Percentiles rank a stretch among this genome's conserved stretches.
Conservation (phyloP, 176 grass and related monocot genomes). For the Tuctoria greenei region DNA sequence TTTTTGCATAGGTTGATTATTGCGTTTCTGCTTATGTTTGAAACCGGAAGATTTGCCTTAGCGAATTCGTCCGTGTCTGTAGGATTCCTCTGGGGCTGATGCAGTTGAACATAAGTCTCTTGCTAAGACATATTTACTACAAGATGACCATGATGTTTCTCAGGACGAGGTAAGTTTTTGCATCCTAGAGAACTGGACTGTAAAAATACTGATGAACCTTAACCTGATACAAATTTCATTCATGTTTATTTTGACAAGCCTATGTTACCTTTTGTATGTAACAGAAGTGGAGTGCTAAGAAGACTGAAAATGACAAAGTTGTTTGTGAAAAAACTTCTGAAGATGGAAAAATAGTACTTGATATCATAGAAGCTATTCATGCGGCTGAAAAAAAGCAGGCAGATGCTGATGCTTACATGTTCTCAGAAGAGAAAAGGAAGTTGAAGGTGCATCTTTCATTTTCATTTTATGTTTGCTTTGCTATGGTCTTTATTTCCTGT, state of each 20-base stretch:
- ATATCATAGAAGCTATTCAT: slow-evolving; percentile 95
- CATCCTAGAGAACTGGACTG: slow-evolving; percentile 7
- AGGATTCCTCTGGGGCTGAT: slow-evolving; percentile 45
- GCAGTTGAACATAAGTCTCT: slow-evolving; percentile 66
- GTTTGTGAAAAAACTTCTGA: slow-evolving; percentile 39
- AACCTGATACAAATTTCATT: neutral
- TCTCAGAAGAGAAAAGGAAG: slow-evolving; percentile 96
- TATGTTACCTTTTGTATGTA: slow-evolving; percentile 1
- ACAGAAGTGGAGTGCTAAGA: slow-evolving; percentile 36
- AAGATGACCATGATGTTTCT: slow-evolving; percentile 48
- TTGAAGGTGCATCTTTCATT: slow-evolving; percentile 65
- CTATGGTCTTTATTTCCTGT: slow-evolving; percentile 13
- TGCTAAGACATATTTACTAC: slow-evolving; percentile 76
- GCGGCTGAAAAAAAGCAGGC: slow-evolving; percentile 92
- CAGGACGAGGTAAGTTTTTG: slow-evolving; percentile 40
- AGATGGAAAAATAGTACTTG: slow-evolving; percentile 66
- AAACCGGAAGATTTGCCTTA: neutral
- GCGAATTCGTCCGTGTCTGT: slow-evolving; percentile 39
- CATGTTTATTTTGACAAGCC: slow-evolving; percentile 9
- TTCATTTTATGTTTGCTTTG: slow-evolving; percentile 21
- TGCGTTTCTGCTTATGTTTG: slow-evolving; percentile 18
- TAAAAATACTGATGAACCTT: slow-evolving; percentile 15
- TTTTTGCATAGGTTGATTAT: slow-evolving; percentile 7
- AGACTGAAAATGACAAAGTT: slow-evolving; percentile 36
- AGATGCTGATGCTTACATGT: slow-evolving; percentile 80